phyloP scores from a whole-genome alignment of 1,284 basidiomycete genomes.

The Trichosporon sp. region DNA sequence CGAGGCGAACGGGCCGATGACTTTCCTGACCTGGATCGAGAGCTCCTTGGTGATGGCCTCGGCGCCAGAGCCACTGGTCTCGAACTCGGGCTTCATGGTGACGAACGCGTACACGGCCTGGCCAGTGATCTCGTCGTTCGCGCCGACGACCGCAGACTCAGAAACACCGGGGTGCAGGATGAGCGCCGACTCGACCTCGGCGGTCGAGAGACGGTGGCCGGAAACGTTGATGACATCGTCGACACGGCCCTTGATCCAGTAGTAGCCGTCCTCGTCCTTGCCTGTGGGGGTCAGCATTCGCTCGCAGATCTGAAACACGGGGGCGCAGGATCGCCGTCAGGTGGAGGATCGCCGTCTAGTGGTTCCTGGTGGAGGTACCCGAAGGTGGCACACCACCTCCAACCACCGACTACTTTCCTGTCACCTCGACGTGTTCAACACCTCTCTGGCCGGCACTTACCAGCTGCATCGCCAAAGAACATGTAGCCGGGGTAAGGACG shows the following conservation, averaged over 20 bases:
- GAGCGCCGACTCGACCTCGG: constrained; percentile 94
- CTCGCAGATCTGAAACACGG: too few species aligned
- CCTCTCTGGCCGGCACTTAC: too few species aligned
- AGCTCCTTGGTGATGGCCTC: constrained; percentile 76
- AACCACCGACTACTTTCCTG: too few species aligned
- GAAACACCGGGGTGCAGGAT: constrained; percentile 92
- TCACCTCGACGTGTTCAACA: too few species aligned
- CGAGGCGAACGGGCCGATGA: constrained; percentile 87
- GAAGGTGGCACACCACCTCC: too few species aligned
- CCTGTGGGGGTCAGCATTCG: not conserved
- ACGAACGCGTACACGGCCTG: constrained; percentile 75
- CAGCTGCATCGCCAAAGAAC: constrained; percentile 96
- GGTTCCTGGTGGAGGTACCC: too few species aligned
- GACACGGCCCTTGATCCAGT: constrained; percentile 96
- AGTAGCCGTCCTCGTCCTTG: constrained; percentile 91
- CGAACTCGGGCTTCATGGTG: constrained; percentile 66
- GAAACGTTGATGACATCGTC: constrained; percentile 70
- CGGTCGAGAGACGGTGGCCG: constrained; percentile 92
- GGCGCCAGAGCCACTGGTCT: constrained; percentile 66
- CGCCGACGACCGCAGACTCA: constrained; percentile 91
- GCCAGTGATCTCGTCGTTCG: constrained; percentile 74
- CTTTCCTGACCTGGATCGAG: constrained; percentile 85
- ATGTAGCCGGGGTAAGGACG: constrained; percentile 58
- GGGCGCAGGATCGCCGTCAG: too few species aligned
- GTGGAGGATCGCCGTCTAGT: too few species aligned